Base-by-base conservation (phyloP, 2,329 filamentous ascomycete species). In the Magnaporthiopsis incrustans region DNA sequence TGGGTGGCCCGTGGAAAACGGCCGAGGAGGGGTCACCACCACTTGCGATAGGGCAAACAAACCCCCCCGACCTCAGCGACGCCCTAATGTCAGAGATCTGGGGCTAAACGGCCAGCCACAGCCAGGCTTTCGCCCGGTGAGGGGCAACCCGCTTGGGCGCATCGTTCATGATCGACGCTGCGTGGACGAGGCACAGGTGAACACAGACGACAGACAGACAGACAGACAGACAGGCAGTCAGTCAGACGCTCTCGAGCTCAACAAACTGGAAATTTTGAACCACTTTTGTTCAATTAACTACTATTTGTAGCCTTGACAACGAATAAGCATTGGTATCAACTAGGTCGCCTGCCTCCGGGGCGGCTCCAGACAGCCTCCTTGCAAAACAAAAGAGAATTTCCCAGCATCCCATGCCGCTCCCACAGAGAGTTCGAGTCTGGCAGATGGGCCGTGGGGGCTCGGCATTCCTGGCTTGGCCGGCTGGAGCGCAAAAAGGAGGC, bases 251-350 rank as follows among this genome's bases (percentile, higher is more conserved):
- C 8, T n/a, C n/a, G 18, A 22, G n/a, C 10, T 22, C 18, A 53
- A 22, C 44, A 53, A n/a, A n/a, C 3, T 0, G 44, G n/a, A 25
- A 10, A 65, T 65, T 64, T 63, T 63, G 35, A 58, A 27, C 30
- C 30, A 30, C 38, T 57, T 53, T 68, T 73, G 70, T 74, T 77
- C 70, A 70, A 77, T 78, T 77, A 78, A 76, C 74, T 78, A 77
- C 72, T 77, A 77, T 71, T 75, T 72, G 73, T 73, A 73, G 53
- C 30, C 26, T 33, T 44, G n/a, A 69, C 68, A 75, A 73, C 73
- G 76, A 71, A 68, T 32, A 70, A 59, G 33, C 57, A 59, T 38
- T 60, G 35, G 26, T 38, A 59, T 15, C 53, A 57, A 35, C 11
- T 25, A 44, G 57, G 4, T 25, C 30, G 57, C 32, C 10, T 57